Percentiles rank a stretch among this genome's conserved stretches.
phyloP scores from a whole-genome alignment of 176 grass and related monocot genomes.

The Themeda triandra region DNA sequence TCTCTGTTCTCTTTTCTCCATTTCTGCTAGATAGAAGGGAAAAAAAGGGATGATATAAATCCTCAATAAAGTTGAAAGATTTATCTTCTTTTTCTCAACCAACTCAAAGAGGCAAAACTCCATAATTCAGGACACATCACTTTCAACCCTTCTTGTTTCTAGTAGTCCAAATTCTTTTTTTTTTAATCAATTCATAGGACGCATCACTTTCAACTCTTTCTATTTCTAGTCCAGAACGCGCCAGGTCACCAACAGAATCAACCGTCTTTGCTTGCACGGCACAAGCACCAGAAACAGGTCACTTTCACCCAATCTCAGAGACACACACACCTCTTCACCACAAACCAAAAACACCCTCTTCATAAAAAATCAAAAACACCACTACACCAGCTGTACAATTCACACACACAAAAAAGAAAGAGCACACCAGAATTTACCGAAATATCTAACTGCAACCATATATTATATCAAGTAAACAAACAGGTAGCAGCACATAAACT shows the following conservation, averaged over 20 bases:
- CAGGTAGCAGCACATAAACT: background rate
- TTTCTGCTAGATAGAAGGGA: no score
- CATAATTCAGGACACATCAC: background rate
- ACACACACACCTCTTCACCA: background rate
- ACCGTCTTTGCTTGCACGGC: background rate
- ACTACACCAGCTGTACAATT: no score
- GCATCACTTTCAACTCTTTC: constrained; percentile 8
- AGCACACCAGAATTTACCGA: background rate
- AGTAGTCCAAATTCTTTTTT: background rate
- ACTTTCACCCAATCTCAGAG: constrained; percentile 29
- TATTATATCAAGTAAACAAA: background rate
- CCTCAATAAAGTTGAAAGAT: no score
- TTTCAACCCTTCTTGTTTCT: constrained; percentile 4
- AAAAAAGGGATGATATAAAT: no score
- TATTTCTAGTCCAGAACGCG: background rate
- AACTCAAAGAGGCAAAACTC: background rate
- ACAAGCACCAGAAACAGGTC: background rate
- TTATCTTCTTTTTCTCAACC: background rate
- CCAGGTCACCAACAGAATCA: constrained; percentile 9
- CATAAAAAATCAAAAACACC: no score
- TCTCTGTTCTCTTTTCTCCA: no score
- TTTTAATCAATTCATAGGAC: background rate
- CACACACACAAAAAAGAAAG: background rate
- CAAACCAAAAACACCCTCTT: background rate
- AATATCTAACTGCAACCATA: constrained; percentile 24